These are phyloP conservation scores for Xylaria sp. DNA, from an alignment of 2,329 filamentous ascomycete genomes.

Conservation along the genomic window DNA sequence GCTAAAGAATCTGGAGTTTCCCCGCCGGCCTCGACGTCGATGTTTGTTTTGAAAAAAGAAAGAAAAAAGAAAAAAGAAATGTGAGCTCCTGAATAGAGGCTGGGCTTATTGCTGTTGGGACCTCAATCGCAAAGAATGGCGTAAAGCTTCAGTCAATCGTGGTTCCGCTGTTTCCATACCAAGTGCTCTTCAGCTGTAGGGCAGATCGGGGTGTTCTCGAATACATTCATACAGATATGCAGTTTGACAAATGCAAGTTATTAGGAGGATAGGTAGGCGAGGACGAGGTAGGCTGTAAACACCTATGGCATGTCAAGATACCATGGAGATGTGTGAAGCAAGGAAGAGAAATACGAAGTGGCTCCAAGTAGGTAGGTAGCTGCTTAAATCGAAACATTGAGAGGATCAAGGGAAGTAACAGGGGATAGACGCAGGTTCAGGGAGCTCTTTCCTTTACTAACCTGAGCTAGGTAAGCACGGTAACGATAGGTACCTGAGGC, in stretches of 20 bases:
- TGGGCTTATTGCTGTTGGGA: neutral
- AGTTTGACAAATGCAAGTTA: neutral
- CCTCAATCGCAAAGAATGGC: neutral
- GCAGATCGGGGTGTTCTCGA: neutral
- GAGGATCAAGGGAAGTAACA: too few species aligned
- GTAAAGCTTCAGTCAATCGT: neutral
- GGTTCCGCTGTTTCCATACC: neutral
- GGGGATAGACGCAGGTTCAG: neutral
- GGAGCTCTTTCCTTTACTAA: neutral
- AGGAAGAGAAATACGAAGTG: neutral
- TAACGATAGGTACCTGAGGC: too few species aligned
- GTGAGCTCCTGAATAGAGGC: neutral
- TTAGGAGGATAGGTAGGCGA: neutral
- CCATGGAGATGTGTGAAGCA: neutral
- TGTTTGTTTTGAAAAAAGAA: neutral
- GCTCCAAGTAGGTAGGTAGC: neutral
- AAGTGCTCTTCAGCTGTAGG: neutral
- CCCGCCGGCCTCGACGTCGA: neutral
- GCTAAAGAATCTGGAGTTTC: neutral
- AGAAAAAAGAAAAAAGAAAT: neutral
- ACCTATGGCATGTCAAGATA: neutral
- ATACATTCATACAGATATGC: neutral
- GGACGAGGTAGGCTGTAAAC: neutral
- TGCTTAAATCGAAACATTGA: too few species aligned
- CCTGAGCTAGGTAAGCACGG: neutral